Evolutionary conservation across 2,329 filamentous ascomycete species (phyloP).

Genomic region (Verruconis gallopava): DNA sequence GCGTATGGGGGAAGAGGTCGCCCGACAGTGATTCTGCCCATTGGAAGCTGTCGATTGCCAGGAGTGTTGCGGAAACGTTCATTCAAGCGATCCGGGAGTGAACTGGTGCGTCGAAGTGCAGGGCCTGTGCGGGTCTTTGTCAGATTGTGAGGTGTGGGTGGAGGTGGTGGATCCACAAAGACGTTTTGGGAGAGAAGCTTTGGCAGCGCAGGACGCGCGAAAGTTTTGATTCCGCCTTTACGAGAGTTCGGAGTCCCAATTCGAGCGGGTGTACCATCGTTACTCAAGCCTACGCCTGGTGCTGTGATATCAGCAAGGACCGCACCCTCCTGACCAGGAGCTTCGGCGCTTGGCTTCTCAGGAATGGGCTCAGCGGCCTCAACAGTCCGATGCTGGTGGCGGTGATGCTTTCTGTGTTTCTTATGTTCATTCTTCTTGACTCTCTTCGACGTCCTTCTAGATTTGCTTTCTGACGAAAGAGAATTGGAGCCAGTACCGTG

Average conservation of each 20-base stretch:
- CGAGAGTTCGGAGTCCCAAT: constrained; percentile 32
- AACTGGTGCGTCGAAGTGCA: constrained; percentile 61
- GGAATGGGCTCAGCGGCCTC: constrained; percentile 15
- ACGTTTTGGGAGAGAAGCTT: constrained; percentile 60
- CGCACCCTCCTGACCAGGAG: background rate
- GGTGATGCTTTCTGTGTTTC: constrained; percentile 29
- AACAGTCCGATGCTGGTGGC: constrained; percentile 15
- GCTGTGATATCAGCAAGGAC: constrained; percentile 9
- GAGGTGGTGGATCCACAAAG: constrained; percentile 38
- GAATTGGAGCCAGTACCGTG: constrained; percentile 1
- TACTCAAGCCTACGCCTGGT: constrained; percentile 46
- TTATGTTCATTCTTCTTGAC: constrained; percentile 36
- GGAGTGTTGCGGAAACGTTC: constrained; percentile 9
- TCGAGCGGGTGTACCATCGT: constrained; percentile 17
- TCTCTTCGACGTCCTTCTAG: constrained; percentile 26
- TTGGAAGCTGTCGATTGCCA: background rate
- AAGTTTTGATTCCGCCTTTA: constrained; percentile 21
- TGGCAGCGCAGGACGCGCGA: constrained; percentile 40
- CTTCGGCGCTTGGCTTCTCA: constrained; percentile 1
- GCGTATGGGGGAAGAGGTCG: background rate
- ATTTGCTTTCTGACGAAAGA: constrained; percentile 22
- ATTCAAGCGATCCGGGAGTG: constrained; percentile 56
- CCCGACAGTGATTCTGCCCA: background rate
- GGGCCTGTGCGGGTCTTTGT: constrained; percentile 22
- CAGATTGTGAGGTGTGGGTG: constrained; percentile 22